Evolutionary conservation across 345 rosid species (phyloP).

Genomic region (Bretschneidera sinensis): DNA sequence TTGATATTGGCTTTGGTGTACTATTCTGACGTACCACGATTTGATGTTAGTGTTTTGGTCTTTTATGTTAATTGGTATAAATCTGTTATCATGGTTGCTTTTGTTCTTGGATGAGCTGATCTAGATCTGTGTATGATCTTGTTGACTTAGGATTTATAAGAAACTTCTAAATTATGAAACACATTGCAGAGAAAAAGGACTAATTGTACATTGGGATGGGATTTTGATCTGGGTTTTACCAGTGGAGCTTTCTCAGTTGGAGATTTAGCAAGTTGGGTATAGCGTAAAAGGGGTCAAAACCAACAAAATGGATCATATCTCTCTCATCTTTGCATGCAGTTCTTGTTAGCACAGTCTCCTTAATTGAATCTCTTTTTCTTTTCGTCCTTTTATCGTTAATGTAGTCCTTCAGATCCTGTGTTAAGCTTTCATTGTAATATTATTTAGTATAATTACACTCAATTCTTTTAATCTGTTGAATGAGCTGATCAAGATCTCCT

Average conservation of each 20-base stretch:
- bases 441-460: background rate
- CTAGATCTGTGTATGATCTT: slow-evolving; percentile 33
- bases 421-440: too few relatives aligned
- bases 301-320: background rate
- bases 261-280: slow-evolving; percentile 13
- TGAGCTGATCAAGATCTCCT: slow-evolving; percentile 27
- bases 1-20: background rate
- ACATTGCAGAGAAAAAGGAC: background rate
- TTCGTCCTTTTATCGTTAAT: too few relatives aligned
- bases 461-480: background rate
- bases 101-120: slow-evolving; percentile 15
- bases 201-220: slow-evolving; percentile 1
- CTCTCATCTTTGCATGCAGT: background rate
- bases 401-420: too few relatives aligned
- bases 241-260: slow-evolving; percentile 9
- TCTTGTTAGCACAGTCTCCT: background rate
- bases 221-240: slow-evolving; percentile 20
- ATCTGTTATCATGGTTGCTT: background rate
- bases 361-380: too few relatives aligned
- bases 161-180: background rate
- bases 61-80: background rate
- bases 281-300: background rate
- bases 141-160: slow-evolving; percentile 14
- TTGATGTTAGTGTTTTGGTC: background rate
- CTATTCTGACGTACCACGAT: too few relatives aligned